These are phyloP conservation scores for Acer saccharum DNA, from an alignment of 345 rosid genomes.

Conservation along the genomic window DNA sequence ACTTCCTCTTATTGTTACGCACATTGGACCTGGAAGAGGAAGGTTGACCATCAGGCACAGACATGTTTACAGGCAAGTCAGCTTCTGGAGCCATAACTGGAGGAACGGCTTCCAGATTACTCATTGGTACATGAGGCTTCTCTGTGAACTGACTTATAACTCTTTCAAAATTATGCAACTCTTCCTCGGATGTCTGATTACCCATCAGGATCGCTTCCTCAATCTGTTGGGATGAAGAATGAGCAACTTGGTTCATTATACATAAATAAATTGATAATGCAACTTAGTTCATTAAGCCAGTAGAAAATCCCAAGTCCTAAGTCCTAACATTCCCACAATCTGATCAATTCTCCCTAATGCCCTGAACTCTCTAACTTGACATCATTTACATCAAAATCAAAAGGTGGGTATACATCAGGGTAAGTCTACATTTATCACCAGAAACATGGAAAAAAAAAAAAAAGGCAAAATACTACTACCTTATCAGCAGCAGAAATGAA, in stretches of 20 bases:
- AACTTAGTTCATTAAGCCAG: not conserved
- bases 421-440: not conserved
- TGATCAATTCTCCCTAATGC: not conserved
- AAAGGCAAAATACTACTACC: not conserved
- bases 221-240: constrained; percentile 25
- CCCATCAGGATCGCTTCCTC: constrained; percentile 32
- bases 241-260: not conserved
- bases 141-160: constrained; percentile 30
- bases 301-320: not conserved
- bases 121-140: constrained; percentile 29
- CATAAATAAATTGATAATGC: not conserved
- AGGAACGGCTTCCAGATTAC: constrained; percentile 27
- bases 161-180: constrained; percentile 32
- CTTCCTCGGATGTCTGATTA: constrained; percentile 49
- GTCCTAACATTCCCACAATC: not conserved
- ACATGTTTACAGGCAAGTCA: not conserved
- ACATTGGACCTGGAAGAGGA: constrained; percentile 47
- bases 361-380: not conserved
- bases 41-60: constrained; percentile 25
- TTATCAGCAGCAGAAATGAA: not conserved
- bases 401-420: no score
- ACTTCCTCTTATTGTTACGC: constrained; percentile 50
- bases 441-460: not conserved
- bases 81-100: constrained; percentile 4
- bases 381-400: not conserved